These are phyloP conservation scores for Acmispon strigosus DNA, from an alignment of 306 rosid genomes.

Conservation along the genomic window DNA sequence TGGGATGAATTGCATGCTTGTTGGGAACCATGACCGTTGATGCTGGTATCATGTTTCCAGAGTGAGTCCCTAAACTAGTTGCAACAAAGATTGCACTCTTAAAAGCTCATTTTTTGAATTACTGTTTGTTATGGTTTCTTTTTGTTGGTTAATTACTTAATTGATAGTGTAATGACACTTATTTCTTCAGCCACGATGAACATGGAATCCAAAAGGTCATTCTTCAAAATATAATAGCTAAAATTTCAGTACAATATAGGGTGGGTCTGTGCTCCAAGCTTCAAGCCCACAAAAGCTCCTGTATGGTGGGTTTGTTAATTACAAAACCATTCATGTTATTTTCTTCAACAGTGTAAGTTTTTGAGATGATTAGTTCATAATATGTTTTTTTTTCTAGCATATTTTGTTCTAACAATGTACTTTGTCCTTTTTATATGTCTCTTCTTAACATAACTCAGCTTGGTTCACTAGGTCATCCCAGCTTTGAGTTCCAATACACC, in stretches of 20 bases:
- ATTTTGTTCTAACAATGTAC: neutral
- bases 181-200: slow-evolving; percentile 83
- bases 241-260: no score
- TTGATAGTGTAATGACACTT: neutral
- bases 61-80: neutral
- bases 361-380: neutral
- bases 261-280: no score
- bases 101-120: neutral
- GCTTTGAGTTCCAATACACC: slow-evolving; percentile 87
- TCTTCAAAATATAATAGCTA: no score
- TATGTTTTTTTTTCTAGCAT: neutral
- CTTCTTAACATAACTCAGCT: slow-evolving; percentile 10
- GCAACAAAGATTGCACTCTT: no score
- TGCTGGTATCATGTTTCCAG: slow-evolving; percentile 97
- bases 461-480: slow-evolving; percentile 73
- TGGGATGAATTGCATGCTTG: slow-evolving; percentile 99
- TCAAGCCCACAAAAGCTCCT: no score
- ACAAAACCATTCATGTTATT: no score
- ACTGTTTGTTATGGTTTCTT: no score
- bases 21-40: slow-evolving; percentile 91
- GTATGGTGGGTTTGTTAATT: no score
- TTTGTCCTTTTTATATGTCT: slow-evolving; percentile 4
- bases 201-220: slow-evolving; percentile 90
- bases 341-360: no score
- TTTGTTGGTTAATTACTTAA: slow-evolving; percentile 13